Evolutionary conservation across 2,329 filamentous ascomycete species (phyloP).

Genomic region (Fusarium sp.): DNA sequence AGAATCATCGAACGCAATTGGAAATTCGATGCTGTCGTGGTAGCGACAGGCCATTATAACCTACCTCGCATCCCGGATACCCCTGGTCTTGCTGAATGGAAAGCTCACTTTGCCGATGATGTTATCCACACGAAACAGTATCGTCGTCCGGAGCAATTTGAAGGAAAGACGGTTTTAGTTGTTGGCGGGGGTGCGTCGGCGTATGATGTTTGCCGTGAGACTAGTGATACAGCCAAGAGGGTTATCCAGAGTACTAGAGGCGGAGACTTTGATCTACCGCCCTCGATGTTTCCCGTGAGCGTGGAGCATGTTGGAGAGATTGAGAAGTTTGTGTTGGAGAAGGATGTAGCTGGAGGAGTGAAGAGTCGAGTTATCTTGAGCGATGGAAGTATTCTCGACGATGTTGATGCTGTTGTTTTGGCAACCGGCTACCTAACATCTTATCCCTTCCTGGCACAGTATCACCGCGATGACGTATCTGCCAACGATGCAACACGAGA

Average conservation of each 20-base stretch:
- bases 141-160: constrained; percentile 66
- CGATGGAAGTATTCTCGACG: constrained; percentile 59
- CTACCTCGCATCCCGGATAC: constrained; percentile 69
- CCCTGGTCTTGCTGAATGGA: constrained; percentile 65
- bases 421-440: constrained; percentile 75
- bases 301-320: constrained; percentile 62
- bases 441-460: constrained; percentile 67
- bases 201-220: constrained; percentile 53
- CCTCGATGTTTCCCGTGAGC: constrained; percentile 60
- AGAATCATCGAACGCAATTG: constrained; percentile 43
- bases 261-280: constrained; percentile 66
- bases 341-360: constrained; percentile 41
- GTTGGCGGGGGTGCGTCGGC: constrained; percentile 61
- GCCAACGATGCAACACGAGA: constrained; percentile 58
- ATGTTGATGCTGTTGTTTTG: constrained; percentile 69
- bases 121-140: constrained; percentile 78
- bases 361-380: constrained; percentile 60
- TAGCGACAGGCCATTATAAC: constrained; percentile 73
- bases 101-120: constrained; percentile 57
- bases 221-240: constrained; percentile 47
- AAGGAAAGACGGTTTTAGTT: constrained; percentile 59
- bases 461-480: constrained; percentile 50
- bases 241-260: constrained; percentile 61
- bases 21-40: constrained; percentile 70
- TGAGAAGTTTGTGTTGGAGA: constrained; percentile 48